Base-by-base conservation (phyloP, 192 early-diverging fungal species). In the Backusella liffmaniae region DNA sequence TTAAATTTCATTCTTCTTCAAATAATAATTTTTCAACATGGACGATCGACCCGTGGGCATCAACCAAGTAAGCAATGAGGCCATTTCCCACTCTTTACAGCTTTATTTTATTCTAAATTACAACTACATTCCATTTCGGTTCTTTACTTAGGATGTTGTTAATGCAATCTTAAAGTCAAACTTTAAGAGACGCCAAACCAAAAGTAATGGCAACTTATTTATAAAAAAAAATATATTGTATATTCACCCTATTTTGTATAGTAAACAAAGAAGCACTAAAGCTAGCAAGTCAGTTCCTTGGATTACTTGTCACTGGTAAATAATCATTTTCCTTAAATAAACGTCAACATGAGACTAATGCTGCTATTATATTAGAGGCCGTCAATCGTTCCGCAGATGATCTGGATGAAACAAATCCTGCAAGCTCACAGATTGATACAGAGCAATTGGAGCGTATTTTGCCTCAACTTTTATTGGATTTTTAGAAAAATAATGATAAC, bases 391-490 rank as follows among this genome's bases (percentile, higher is more conserved):
- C 69, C 4, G 37, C 69, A 10, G 69, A 70, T 16, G 69, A 70
- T 29, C 29, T 44, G 5, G 42, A 46, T 26, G 21, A 23, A 18
- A 13, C 41, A 23, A 44, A 23, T 15, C n/a, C 41, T 13, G 1
- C 12, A 30, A 16, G 46, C 18, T 13, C 29, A 35, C n/a, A 5
- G 13, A 26, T 70, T 21, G 69, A 70, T 29, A 46, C 41, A 26
- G 69, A 70, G 29, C 69, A 70, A 23, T 32, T 70, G 26, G 69
- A 70, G 41, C 37, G 69, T 30, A 46, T 70, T 30, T 70, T 70
- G 32, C 69, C 69, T 5, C 69, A 70, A 46, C 69, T 70, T 70
- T 70, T 70, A 70, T 70, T 70, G 41, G 69, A 70, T 70, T 70
- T 70, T 70, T 70, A 70, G 46, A n/a, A 36, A 23, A n/a, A 68